phyloP scores from a whole-genome alignment of 2,329 filamentous ascomycete species.

The Sclerotinia trifoliorum region DNA sequence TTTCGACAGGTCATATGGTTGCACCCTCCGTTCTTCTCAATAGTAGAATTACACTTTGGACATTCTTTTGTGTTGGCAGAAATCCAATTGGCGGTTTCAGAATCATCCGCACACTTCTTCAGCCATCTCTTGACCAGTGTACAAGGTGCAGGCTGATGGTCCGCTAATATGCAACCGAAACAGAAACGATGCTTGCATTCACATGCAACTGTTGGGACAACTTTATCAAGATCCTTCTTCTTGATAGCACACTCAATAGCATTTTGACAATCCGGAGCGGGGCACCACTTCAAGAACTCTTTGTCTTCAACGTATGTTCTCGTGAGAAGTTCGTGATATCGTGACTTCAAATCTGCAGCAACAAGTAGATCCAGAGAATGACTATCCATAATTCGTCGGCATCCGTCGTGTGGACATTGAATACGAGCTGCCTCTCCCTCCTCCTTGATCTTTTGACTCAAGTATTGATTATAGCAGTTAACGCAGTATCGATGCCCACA shows the following conservation, averaged over 20 bases:
- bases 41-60: conserved; percentile 91
- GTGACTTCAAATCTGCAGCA: conserved; percentile 51
- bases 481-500: conserved; percentile 93
- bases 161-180: conserved; percentile 85
- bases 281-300: conserved; percentile 95
- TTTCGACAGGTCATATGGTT: conserved; percentile 98
- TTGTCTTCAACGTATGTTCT: conserved; percentile 97
- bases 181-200: conserved; percentile 85
- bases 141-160: conserved; percentile 93
- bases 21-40: conserved; percentile 97
- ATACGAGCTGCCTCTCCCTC: conserved; percentile 95
- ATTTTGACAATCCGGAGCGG: conserved; percentile 93
- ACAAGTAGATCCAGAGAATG: conserved; percentile 80
- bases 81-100: conserved; percentile 98
- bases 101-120: conserved; percentile 98
- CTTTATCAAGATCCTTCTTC: conserved; percentile 76
- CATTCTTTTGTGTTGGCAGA: conserved; percentile 99
- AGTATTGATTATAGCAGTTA: conserved; percentile 87
- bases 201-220: conserved; percentile 90
- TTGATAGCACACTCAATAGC: conserved; percentile 87
- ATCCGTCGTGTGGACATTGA: conserved; percentile 85
- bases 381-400: conserved; percentile 87
- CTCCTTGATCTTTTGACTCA: conserved; percentile 88
- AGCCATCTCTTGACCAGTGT: conserved; percentile 90
- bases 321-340: conserved; percentile 84